Evolutionary conservation across 495 filamentous ascomycete genomes (phyloP).

Genomic region (Neurospora sp.): DNA sequence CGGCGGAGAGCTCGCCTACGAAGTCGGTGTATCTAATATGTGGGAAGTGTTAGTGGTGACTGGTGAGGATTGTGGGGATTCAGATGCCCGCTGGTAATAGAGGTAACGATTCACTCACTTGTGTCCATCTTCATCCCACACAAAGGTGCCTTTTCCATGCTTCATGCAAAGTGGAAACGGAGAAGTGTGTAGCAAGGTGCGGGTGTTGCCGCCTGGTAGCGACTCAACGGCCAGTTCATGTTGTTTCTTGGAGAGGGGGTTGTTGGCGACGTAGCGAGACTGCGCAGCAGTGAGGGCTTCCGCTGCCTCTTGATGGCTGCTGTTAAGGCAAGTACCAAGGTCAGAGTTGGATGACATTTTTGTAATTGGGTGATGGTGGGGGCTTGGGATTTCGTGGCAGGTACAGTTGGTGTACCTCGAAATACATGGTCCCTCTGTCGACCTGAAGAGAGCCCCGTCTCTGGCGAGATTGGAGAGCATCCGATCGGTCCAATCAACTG

Average conservation of each 20-base stretch:
- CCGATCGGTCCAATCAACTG: background rate
- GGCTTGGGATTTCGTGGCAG: background rate
- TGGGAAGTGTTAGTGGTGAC: background rate
- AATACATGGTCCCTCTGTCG: background rate
- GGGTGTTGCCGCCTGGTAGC: constrained; percentile 53
- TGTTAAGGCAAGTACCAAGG: background rate
- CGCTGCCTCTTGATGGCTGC: background rate
- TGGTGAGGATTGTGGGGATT: background rate
- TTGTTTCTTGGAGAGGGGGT: constrained; percentile 25
- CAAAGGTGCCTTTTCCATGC: constrained; percentile 25
- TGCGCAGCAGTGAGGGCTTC: constrained; percentile 20
- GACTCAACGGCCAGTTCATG: constrained; percentile 28
- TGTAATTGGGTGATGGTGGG: background rate
- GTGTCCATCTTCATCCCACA: constrained; percentile 34
- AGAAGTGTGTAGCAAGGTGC: constrained; percentile 43
- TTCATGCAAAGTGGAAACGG: constrained; percentile 46
- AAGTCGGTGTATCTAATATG: constrained; percentile 33
- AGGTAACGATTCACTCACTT: constrained; percentile 14
- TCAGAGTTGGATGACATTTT: background rate
- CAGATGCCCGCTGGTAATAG: background rate
- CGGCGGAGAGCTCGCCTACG: constrained; percentile 43
- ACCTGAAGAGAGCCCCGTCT: background rate
- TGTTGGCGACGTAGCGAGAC: constrained; percentile 20
- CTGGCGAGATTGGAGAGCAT: background rate
- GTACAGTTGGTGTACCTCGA: background rate